These are phyloP conservation scores for Pseudozyma sp. DNA, from an alignment of 1,284 basidiomycete genomes.

Conservation along the genomic window DNA sequence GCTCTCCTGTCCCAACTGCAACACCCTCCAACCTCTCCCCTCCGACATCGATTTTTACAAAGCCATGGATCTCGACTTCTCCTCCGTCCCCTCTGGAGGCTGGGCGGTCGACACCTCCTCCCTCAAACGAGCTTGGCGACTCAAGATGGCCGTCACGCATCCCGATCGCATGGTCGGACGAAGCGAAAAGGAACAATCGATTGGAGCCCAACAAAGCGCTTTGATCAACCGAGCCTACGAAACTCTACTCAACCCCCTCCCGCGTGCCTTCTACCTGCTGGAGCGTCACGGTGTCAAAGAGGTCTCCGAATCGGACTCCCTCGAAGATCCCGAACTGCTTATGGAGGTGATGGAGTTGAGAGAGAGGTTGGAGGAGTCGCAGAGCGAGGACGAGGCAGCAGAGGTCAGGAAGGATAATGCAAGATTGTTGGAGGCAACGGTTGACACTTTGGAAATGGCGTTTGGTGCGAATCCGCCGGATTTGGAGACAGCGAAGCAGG, in stretches of 20 bases:
- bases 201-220: constrained; percentile 62
- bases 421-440: constrained; percentile 36
- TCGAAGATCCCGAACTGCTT: constrained; percentile 62
- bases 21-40: constrained; percentile 56
- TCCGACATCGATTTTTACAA: constrained; percentile 57
- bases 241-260: constrained; percentile 60
- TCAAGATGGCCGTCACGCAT: constrained; percentile 61
- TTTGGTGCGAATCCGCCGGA: constrained; percentile 49
- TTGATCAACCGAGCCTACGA: constrained; percentile 67
- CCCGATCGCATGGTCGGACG: constrained; percentile 63
- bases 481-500: constrained; percentile 40
- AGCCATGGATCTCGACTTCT: constrained; percentile 53
- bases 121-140: constrained; percentile 61
- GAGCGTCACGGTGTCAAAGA: constrained; percentile 37
- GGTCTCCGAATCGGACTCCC: constrained; percentile 53
- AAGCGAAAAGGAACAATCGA: constrained; percentile 58
- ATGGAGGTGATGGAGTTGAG: constrained; percentile 67
- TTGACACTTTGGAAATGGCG: constrained; percentile 43
- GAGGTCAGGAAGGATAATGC: constrained; percentile 51
- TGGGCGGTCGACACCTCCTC: constrained; percentile 55
- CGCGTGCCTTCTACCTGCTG: constrained; percentile 59
- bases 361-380: constrained; percentile 59
- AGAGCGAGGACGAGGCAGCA: constrained; percentile 53
- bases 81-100: constrained; percentile 41
- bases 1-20: constrained; percentile 49